Conservation (phyloP, 2,329 filamentous ascomycete genomes). For the Sarocladium oryzae region DNA sequence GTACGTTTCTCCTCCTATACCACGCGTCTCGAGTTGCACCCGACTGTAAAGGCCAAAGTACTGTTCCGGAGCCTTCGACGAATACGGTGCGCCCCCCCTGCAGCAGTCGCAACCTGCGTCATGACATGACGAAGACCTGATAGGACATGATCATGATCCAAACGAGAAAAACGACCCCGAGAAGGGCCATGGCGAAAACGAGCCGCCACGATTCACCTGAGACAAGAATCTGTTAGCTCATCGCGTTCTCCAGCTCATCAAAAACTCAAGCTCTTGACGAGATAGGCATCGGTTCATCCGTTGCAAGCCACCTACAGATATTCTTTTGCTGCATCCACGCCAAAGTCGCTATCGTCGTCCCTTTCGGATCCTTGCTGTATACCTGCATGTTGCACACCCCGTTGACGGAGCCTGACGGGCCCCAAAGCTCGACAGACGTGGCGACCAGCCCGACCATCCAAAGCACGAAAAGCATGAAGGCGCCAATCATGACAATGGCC, state of each 20-base stretch:
- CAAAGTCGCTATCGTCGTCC: slow-evolving; percentile 47
- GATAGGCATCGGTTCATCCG: background rate
- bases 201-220: slow-evolving; percentile 57
- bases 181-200: slow-evolving; percentile 55
- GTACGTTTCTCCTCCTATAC: background rate
- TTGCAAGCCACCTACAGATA: slow-evolving; percentile 47
- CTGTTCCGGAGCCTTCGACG: too few species aligned
- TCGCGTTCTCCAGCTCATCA: too few species aligned
- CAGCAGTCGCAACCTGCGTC: background rate
- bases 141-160: slow-evolving; percentile 65
- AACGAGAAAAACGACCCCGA: slow-evolving; percentile 54
- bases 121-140: slow-evolving; percentile 50
- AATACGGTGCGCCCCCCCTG: background rate
- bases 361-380: slow-evolving; percentile 41
- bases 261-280: too few species aligned
- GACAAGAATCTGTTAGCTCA: slow-evolving; percentile 14
- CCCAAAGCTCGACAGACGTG: slow-evolving; percentile 57
- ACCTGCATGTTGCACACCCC: slow-evolving; percentile 54
- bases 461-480: slow-evolving; percentile 60
- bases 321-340: slow-evolving; percentile 58
- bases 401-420: slow-evolving; percentile 51
- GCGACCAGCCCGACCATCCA: slow-evolving; percentile 62
- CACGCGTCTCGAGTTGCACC: too few species aligned
- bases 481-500: slow-evolving; percentile 56
- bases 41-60: background rate